phyloP scores from a whole-genome alignment of 441 rosid genomes.

The Gossypium davidsonii region DNA sequence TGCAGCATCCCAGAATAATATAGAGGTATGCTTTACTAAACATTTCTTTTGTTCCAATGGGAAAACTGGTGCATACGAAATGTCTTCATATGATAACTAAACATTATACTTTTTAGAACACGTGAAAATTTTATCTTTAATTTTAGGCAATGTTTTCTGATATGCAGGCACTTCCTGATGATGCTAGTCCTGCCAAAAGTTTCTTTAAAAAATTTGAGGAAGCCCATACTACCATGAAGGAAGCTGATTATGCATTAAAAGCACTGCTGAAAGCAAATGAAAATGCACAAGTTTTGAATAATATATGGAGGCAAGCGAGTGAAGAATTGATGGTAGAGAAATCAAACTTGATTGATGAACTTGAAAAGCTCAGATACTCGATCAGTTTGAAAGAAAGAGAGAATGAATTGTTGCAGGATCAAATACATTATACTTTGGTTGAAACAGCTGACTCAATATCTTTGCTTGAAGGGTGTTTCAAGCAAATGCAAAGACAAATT shows the following conservation, averaged over 20 bases:
- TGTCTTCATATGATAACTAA: neutral
- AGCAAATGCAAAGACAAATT: slow-evolving; percentile 53
- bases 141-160: slow-evolving; percentile 24
- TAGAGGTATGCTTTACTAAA: slow-evolving; percentile 34
- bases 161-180: slow-evolving; percentile 33
- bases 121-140: slow-evolving; percentile 16
- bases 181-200: slow-evolving; percentile 33
- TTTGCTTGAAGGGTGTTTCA: slow-evolving; percentile 50
- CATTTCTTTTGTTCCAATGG: neutral
- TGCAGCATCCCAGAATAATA: slow-evolving; percentile 22
- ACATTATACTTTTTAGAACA: neutral
- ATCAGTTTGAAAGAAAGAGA: slow-evolving; percentile 48
- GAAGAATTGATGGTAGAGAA: slow-evolving; percentile 51
- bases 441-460: slow-evolving; percentile 51
- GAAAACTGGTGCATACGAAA: neutral
- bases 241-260: slow-evolving; percentile 68
- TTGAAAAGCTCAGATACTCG: slow-evolving; percentile 52
- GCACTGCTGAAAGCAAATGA: slow-evolving; percentile 62
- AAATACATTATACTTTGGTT: slow-evolving; percentile 28
- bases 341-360: slow-evolving; percentile 45
- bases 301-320: slow-evolving; percentile 53
- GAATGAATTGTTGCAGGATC: slow-evolving; percentile 41
- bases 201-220: slow-evolving; percentile 68
- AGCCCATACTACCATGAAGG: slow-evolving; percentile 64
- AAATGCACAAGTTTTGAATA: slow-evolving; percentile 45